phyloP scores from a whole-genome alignment of 352 stramenopile species.

The Phytopythium boreale region DNA sequence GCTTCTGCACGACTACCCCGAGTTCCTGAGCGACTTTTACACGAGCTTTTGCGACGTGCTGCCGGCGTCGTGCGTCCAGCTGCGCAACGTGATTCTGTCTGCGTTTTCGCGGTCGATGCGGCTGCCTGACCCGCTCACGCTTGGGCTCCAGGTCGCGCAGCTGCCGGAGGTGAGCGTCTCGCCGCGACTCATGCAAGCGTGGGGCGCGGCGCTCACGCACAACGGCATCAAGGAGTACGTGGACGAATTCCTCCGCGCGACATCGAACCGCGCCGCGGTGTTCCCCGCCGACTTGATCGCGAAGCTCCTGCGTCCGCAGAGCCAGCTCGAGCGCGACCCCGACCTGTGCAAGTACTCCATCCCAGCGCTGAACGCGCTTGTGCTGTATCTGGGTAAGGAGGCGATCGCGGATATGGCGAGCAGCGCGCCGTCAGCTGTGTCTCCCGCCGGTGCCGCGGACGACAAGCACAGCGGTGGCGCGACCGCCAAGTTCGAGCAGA shows the following conservation, averaged over 20 bases:
- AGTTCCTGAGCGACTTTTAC: slow-evolving; percentile 98
- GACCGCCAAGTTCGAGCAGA: slow-evolving; percentile 82
- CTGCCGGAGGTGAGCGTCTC: slow-evolving; percentile 95
- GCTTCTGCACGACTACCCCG: slow-evolving; percentile 98
- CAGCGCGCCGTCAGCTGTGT: slow-evolving; percentile 19
- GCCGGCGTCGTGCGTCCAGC: slow-evolving; percentile 95
- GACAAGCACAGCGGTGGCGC: slow-evolving; percentile 24
- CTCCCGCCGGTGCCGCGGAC: slow-evolving; percentile 13
- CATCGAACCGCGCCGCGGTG: slow-evolving; percentile 85
- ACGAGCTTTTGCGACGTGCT: slow-evolving; percentile 98
- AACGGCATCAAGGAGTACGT: slow-evolving; percentile 92
- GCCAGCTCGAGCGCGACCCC: slow-evolving; percentile 67
- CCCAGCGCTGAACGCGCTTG: slow-evolving; percentile 92
- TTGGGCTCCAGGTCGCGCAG: slow-evolving; percentile 97
- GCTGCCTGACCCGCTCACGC: slow-evolving; percentile 96
- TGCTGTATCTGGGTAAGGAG: slow-evolving; percentile 85
- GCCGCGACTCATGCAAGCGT: slow-evolving; percentile 94
- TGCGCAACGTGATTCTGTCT: slow-evolving; percentile 98
- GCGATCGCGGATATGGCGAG: slow-evolving; percentile 80
- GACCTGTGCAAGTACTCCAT: slow-evolving; percentile 86
- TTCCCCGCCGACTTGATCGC: slow-evolving; percentile 77
- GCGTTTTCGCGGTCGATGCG: slow-evolving; percentile 97
- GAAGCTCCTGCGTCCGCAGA: slow-evolving; percentile 63
- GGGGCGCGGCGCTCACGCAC: slow-evolving; percentile 89
- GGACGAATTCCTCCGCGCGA: slow-evolving; percentile 93